These are phyloP conservation scores for Saprolegnia diclina DNA, from an alignment of 352 stramenopile genomes.

Conservation along the genomic window DNA sequence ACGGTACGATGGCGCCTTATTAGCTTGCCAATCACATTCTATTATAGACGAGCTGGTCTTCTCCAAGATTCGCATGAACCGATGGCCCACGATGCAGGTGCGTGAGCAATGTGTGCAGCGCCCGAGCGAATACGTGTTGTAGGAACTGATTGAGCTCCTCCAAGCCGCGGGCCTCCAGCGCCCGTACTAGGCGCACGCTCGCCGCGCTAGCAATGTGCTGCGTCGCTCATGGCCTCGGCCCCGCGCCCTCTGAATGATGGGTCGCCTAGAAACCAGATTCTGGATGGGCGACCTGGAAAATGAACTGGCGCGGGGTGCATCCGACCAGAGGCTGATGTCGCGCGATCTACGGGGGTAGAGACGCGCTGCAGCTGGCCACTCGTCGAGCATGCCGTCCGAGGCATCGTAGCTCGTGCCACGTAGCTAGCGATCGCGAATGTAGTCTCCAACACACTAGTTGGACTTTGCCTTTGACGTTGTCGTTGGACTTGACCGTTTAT, in stretches of 20 bases:
- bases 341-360: constrained; percentile 25
- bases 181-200: not conserved
- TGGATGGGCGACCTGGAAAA: constrained; percentile 25
- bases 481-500: too few relatives aligned
- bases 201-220: not conserved
- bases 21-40: not conserved
- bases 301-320: constrained; percentile 1
- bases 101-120: not conserved
- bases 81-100: constrained; percentile 69
- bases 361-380: not conserved
- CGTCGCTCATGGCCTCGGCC: not conserved
- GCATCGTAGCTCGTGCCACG: too few relatives aligned
- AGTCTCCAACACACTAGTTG: too few relatives aligned
- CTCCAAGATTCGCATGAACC: constrained; percentile 56
- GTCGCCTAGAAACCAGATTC: constrained; percentile 15
- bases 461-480: too few relatives aligned
- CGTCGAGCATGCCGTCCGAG: not conserved
- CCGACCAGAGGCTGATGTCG: not conserved
- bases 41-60: constrained; percentile 60
- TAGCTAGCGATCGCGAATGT: too few relatives aligned
- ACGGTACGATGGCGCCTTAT: constrained; percentile 35
- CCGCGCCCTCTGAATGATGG: constrained; percentile 21
- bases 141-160: constrained; percentile 21
- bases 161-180: not conserved
- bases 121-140: not conserved